Base-by-base conservation (phyloP, 257 asterid species). In the Mitragyna speciosa region DNA sequence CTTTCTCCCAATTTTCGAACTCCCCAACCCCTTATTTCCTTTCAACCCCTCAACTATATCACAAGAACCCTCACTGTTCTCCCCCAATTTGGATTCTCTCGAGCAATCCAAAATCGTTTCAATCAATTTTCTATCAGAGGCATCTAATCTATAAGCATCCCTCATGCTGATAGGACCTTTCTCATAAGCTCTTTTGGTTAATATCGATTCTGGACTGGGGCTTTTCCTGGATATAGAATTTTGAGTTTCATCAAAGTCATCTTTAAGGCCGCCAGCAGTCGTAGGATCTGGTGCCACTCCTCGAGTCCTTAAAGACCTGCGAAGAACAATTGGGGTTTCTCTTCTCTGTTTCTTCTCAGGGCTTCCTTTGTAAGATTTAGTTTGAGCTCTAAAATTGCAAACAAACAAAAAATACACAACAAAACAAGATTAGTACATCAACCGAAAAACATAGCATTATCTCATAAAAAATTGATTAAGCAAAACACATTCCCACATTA, bases 291-390 rank as follows among this genome's bases (percentile, higher is more conserved):
- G 97, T 31, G 90, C 88, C 85, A 83, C 92, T 39, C 98, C 99
- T 79, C 89, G 97, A 58, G 91, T 80, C 88, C 99, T 90, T n/a
- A 93, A 88, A 76, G 99, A 95, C 80, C 94, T 92, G 26, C 99
- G 96, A 77, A 93, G 85, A 59, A 93, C 97, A 75, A 89, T 73
- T 5, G 97, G 97, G 47, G 78, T 64, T 74, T 89, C 93, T 12
- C 79, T 65, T 87, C 84, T 93, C 73, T 79, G 87, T 84, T 87
- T 95, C 89, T 92, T 93, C 59, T 70, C 81, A 26, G 91, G 92
- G 82, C 92, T 90, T 64, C 76, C 67, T 80, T 90, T 92, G 56
- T 87, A 92, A 16, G 95, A 85, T 82, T 91, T 93, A 64, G 74
- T 81, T 82, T 85, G 82, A 82, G 79, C 83, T 83, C 98, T 95